phyloP scores from a whole-genome alignment of 2,329 filamentous ascomycete species.

The Sphaerostilbella broomeana region DNA sequence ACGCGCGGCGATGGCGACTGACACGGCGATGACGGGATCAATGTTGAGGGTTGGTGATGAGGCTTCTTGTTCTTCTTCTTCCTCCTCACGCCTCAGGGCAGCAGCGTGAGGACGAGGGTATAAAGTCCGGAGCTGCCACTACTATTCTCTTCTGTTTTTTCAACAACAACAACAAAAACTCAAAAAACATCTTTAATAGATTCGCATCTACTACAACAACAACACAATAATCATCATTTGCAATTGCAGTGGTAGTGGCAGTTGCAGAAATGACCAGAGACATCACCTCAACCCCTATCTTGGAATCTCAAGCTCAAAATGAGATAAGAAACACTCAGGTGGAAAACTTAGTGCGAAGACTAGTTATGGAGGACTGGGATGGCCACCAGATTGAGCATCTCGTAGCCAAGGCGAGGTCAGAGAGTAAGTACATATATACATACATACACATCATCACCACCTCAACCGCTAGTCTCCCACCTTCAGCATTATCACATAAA shows the following conservation, averaged over 20 bases:
- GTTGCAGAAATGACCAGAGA: constrained; percentile 3
- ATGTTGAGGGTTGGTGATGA: too few relatives aligned
- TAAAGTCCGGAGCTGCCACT: too few relatives aligned
- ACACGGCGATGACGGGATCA: too few relatives aligned
- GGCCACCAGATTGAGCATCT: constrained; percentile 12
- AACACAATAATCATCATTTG: too few relatives aligned
- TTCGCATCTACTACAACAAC: too few relatives aligned
- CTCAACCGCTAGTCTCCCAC: too few relatives aligned
- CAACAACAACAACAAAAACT: background rate
- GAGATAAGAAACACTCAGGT: constrained; percentile 14
- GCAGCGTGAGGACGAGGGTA: background rate
- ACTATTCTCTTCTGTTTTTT: too few relatives aligned
- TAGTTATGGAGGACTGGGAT: constrained; percentile 13
- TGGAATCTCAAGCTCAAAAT: background rate
- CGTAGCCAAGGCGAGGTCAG: constrained; percentile 11
- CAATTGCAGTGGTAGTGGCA: background rate
- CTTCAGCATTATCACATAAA: too few relatives aligned
- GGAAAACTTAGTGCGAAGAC: constrained; percentile 15
- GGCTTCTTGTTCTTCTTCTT: too few relatives aligned
- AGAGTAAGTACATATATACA: too few relatives aligned
- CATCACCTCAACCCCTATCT: background rate
- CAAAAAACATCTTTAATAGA: background rate
- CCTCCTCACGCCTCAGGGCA: background rate
- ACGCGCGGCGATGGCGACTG: too few relatives aligned
- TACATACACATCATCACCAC: too few relatives aligned